Evolutionary conservation across 2,329 filamentous ascomycete species (phyloP), one percentile per base, ranked within the genome.

Genomic region (Exophiala phaeomuriformis): DNA sequence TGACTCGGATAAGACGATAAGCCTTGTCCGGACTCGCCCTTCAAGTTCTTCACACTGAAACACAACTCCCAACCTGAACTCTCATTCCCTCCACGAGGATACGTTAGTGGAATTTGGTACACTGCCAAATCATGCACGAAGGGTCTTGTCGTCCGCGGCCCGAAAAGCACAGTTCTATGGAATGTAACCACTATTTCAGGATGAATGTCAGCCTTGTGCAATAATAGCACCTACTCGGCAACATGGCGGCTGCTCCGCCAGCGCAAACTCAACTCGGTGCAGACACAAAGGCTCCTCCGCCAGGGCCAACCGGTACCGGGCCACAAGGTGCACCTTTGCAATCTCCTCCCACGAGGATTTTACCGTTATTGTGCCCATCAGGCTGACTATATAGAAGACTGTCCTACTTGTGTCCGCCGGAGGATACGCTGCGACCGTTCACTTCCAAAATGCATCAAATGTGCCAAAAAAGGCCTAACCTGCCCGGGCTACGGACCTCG

Each of bases 341-440:
- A 43, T 9, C 41, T 41, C 42, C 40, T 51, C 4, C 7, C 27
- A 19, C 29, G 43, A 30, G 33, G 43, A 5, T 30, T 46, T 12
- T 31, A 31, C 10, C 12, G 28, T 7, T 6, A 29, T 32, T 42
- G 19, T 42, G 19, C 9, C 46, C 31, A 40, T 36, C 19, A 49
- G 27, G 53, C 52, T 54, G 37, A 54, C 51, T 19, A 6, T 44
- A 29, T 29, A 44, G 12, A 49, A 57, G 51, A 57, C 31, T 57
- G 55, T 29, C 52, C 56, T 33, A 64, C 51, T 39, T 65, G 64
- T 44, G 58, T 60, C 43, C 51, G 49, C 31, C 61, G 64, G 30
- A 59, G 64, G 12, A 66, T 65, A 36, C 53, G 58, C 5, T 66
- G 64, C 49, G 64, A 65, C 52, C 50, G 64, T 47, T 58, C 56